Base-by-base conservation (phyloP, 1,139 yeast genomes). In the Williopsis jadinii region DNA sequence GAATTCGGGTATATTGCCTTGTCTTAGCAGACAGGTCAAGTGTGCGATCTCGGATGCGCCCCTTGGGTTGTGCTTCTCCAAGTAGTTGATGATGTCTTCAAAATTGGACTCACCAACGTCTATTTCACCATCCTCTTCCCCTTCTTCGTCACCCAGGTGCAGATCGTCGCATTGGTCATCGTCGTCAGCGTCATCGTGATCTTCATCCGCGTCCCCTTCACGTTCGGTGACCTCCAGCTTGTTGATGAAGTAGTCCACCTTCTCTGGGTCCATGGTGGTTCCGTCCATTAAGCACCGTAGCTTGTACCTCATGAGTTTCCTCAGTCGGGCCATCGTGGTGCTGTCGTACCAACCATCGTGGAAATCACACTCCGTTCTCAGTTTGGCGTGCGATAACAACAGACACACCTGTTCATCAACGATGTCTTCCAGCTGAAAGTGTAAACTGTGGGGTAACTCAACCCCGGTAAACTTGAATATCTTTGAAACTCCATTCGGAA, bases 351-450 rank as follows among this genome's bases (percentile, higher is more conserved):
- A 92, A 0, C 97, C 97, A 42, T 81, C 55, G 49, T 75, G 53
- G 68, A 67, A 66, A 59, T 76, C 65, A 57, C 77, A 65, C 36
- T 62, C 53, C 13, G 62, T 55, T 53, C 73, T 66, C 45, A 70
- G 45, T 38, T 60, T 53, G 8, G 67, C 66, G 2, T 66, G 61
- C 3, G 66, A 60, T 13, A 84, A 60, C 3, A 84, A 60, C 8
- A 67, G 67, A 5, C 62, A 59, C 10, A 90, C 67, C 49, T 80
- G 81, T 8, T 77, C 73, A 55, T 87, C 95, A 4, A 73, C 61
- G 6, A 92, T 68, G 57, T 92, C 94, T 31, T 90, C 90, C n/a
- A 92, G 66, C 57, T 87, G 96, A 52, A 84, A 80, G 42, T 84
- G 75, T 6, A 86, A 73, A 3, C 86, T 75, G 40, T 72, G 66